Conservation (phyloP, 2,329 filamentous ascomycete species). For the Cladosporium sp. region DNA sequence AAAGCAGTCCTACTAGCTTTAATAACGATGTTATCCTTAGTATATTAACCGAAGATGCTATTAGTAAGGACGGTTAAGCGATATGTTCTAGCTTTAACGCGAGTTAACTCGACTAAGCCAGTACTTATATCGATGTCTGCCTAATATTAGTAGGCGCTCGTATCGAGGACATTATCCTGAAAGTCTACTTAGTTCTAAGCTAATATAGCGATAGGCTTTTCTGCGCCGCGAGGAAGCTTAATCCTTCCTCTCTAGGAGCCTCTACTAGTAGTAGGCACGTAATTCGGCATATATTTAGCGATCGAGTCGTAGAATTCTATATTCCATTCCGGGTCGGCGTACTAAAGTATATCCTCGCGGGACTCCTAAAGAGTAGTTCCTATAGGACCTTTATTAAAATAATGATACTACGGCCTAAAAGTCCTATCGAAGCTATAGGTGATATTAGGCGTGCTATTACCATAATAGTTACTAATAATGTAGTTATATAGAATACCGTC, state of each 20-base stretch:
- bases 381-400: conserved; percentile 56
- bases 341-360: conserved; percentile 51
- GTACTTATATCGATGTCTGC: conserved; percentile 42
- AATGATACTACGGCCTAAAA: conserved; percentile 60
- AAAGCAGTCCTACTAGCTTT: conserved; percentile 38
- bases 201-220: conserved; percentile 53
- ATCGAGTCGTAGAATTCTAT: conserved; percentile 61
- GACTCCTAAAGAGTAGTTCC: conserved; percentile 46
- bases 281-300: conserved; percentile 55
- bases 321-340: conserved; percentile 53
- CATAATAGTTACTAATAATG: conserved; percentile 59
- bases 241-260: conserved; percentile 50
- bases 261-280: conserved; percentile 50
- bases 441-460: conserved; percentile 60
- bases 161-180: conserved; percentile 56
- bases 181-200: conserved; percentile 50
- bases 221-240: conserved; percentile 49
- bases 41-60: conserved; percentile 58
- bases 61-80: conserved; percentile 61
- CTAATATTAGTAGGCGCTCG: conserved; percentile 61
- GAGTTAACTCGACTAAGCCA: conserved; percentile 50
- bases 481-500: conserved; percentile 66
- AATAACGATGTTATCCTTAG: conserved; percentile 49
- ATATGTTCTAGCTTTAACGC: conserved; percentile 56
- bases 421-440: conserved; percentile 62